These are phyloP conservation scores for Glonium stellatum DNA, from an alignment of 495 filamentous ascomycete species.

Conservation along the genomic window DNA sequence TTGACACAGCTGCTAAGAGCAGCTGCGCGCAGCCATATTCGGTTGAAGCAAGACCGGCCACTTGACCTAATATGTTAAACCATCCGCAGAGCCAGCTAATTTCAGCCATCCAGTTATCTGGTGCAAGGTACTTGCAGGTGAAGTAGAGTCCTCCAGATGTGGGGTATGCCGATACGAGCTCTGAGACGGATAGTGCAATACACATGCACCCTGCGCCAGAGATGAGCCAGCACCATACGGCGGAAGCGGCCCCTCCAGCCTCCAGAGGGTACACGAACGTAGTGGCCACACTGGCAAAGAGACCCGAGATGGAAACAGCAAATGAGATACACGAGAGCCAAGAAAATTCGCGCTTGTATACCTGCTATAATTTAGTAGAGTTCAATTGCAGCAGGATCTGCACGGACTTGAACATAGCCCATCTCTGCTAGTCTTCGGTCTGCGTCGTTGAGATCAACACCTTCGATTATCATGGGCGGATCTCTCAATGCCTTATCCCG, in stretches of 20 bases:
- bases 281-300: constrained; percentile 55
- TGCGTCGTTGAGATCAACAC: constrained; percentile 24
- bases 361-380: constrained; percentile 20
- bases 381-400: constrained; percentile 16
- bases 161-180: constrained; percentile 54
- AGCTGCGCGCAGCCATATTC: constrained; percentile 58
- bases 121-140: constrained; percentile 41
- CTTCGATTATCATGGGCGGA: no score
- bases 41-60: constrained; percentile 54
- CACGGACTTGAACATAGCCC: constrained; percentile 20
- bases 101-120: constrained; percentile 34
- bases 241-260: constrained; percentile 53
- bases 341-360: constrained; percentile 60
- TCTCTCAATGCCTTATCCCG: no score
- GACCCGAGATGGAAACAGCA: constrained; percentile 54
- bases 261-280: constrained; percentile 55
- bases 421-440: constrained; percentile 25
- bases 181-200: constrained; percentile 52
- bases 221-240: constrained; percentile 60
- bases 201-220: constrained; percentile 58
- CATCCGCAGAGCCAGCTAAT: constrained; percentile 45
- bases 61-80: constrained; percentile 56
- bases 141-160: constrained; percentile 52
- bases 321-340: constrained; percentile 58
- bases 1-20: constrained; percentile 56